These are phyloP conservation scores for Talaromyces trachyspermus DNA, from an alignment of 495 filamentous ascomycete species.

Conservation along the genomic window DNA sequence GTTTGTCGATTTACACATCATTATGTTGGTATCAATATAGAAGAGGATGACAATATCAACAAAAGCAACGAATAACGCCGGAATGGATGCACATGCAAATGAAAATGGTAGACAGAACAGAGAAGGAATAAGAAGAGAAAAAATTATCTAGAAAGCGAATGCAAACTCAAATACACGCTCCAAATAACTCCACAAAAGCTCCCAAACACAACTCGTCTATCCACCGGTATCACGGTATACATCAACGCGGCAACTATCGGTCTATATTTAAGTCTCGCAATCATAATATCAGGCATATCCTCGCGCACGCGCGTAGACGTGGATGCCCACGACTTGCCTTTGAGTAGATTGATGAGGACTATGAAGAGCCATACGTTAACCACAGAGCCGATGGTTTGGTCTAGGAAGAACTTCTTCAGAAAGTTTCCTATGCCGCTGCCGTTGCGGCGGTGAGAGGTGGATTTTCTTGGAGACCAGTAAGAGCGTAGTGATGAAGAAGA, in stretches of 20 bases:
- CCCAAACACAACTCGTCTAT: conserved; percentile 68
- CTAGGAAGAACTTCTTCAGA: conserved; percentile 68
- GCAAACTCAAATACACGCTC: conserved; percentile 79
- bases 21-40: too few relatives aligned
- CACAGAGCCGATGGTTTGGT: conserved; percentile 70
- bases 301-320: conserved; percentile 4
- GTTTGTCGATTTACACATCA: too few relatives aligned
- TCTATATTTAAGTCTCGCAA: conserved; percentile 75
- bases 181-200: conserved; percentile 75
- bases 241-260: conserved; percentile 73
- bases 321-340: conserved; percentile 21
- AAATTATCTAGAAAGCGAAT: conserved; percentile 27
- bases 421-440: conserved; percentile 52
- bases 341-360: conserved; percentile 46
- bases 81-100: too few relatives aligned
- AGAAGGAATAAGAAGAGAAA: neutral
- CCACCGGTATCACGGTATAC: conserved; percentile 72
- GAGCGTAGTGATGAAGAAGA: too few relatives aligned
- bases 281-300: conserved; percentile 39
- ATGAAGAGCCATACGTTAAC: conserved; percentile 76
- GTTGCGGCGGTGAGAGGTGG: too few relatives aligned
- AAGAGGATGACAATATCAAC: too few relatives aligned
- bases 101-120: too few relatives aligned
- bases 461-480: too few relatives aligned
- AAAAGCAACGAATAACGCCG: too few relatives aligned